These are phyloP conservation scores for Trichoderma virens DNA, from an alignment of 495 filamentous ascomycete genomes.

Conservation along the genomic window DNA sequence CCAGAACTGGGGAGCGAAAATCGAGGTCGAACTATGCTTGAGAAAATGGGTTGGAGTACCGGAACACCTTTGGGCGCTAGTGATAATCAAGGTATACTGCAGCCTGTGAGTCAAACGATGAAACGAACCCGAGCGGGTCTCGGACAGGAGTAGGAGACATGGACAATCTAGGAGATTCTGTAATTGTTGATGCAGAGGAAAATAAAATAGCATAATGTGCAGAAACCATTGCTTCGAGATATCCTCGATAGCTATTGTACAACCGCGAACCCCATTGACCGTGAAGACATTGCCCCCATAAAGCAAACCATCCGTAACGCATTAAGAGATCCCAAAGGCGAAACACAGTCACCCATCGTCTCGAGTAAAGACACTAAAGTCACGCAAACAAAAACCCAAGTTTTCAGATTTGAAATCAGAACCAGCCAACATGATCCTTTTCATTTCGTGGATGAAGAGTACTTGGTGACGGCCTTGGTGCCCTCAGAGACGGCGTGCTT, in stretches of 20 bases:
- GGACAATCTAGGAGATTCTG: constrained; percentile 13
- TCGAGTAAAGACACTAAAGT: constrained; percentile 49
- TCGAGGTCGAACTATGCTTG: constrained; percentile 77
- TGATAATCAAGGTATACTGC: constrained; percentile 80
- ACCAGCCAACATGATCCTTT: constrained; percentile 20
- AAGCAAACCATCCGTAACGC: constrained; percentile 83
- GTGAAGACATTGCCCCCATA: constrained; percentile 69
- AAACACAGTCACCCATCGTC: constrained; percentile 22
- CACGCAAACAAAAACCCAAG: constrained; percentile 42
- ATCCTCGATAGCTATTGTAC: constrained; percentile 70
- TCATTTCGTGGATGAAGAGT: constrained; percentile 99
- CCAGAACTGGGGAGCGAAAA: constrained; percentile 81
- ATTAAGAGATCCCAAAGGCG: constrained; percentile 68
- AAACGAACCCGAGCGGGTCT: constrained; percentile 80
- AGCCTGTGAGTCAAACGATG: constrained; percentile 80
- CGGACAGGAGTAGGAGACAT: constrained; percentile 41
- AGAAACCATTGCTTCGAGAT: constrained; percentile 54
- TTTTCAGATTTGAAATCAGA: constrained; percentile 41
- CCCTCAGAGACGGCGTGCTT: constrained; percentile 99
- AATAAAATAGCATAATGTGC: constrained; percentile 45
- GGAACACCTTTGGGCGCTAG: constrained; percentile 78
- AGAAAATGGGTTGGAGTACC: constrained; percentile 95
- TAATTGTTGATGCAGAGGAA: constrained; percentile 9
- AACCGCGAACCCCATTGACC: constrained; percentile 66
- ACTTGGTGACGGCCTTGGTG: constrained; percentile 99